These are phyloP conservation scores for Ricinus communis DNA, from an alignment of 345 rosid genomes.

Conservation along the genomic window DNA sequence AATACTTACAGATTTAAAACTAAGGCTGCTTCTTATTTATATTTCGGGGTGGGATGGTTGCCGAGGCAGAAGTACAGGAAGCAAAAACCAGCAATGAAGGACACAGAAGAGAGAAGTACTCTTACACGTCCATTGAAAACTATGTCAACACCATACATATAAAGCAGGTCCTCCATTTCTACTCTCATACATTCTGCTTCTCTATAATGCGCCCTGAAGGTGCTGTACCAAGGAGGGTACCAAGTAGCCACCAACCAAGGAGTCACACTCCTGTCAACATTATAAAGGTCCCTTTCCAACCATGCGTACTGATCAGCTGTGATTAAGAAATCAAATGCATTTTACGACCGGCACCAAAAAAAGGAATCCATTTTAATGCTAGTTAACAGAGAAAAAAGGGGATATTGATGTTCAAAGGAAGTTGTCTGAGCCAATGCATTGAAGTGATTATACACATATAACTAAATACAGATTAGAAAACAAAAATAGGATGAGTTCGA, in stretches of 20 bases:
- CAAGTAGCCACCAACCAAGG: conserved; percentile 89
- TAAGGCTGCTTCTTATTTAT: not conserved
- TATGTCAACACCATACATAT: conserved; percentile 58
- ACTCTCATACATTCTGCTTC: conserved; percentile 90
- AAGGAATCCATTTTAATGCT: not conserved
- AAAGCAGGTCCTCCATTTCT: conserved; percentile 75
- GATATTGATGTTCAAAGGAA: not conserved
- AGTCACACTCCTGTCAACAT: conserved; percentile 61
- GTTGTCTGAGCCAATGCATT: too few species aligned
- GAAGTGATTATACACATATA: too few species aligned
- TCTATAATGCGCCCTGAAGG: conserved; percentile 69
- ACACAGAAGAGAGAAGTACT: not conserved
- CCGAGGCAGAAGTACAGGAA: too few species aligned
- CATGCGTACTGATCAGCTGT: conserved; percentile 80
- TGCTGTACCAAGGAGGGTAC: conserved; percentile 87
- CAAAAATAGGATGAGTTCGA: not conserved
- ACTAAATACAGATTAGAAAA: not conserved
- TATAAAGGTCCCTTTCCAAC: conserved; percentile 69
- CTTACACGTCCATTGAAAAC: conserved; percentile 81
- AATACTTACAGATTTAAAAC: not conserved
- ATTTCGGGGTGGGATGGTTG: not conserved
- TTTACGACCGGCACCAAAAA: not conserved
- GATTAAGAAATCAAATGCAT: conserved; percentile 12
- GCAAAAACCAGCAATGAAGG: too few species aligned
- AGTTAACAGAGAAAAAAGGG: not conserved